These are phyloP conservation scores for Polygonum aviculare DNA, from an alignment of 148 eudicot species.

Conservation along the genomic window DNA sequence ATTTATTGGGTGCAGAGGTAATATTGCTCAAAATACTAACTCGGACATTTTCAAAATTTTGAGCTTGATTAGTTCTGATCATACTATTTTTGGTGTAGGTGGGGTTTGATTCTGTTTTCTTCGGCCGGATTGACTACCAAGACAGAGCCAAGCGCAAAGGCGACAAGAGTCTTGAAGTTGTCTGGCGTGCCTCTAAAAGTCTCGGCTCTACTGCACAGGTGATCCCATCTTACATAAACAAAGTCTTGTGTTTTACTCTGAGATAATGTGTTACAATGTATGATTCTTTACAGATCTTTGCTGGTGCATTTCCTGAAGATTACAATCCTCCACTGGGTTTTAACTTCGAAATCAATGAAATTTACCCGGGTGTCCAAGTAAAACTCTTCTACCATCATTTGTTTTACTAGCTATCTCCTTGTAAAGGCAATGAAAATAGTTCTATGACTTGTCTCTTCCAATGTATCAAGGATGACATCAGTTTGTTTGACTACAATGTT, in stretches of 20 bases:
- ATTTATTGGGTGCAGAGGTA: slow-evolving; percentile 96
- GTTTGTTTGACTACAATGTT: slow-evolving; percentile 93
- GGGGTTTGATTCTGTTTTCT: slow-evolving; percentile 93
- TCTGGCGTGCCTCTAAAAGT: slow-evolving; percentile 88
- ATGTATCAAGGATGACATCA: slow-evolving; percentile 59
- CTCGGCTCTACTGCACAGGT: slow-evolving; percentile 81
- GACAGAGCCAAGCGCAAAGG: slow-evolving; percentile 69
- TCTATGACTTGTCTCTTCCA: slow-evolving; percentile 9
- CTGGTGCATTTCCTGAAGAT: slow-evolving; percentile 71
- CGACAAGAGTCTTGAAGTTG: slow-evolving; percentile 83
- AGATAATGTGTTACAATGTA: too few relatives aligned
- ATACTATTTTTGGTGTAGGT: slow-evolving; percentile 40
- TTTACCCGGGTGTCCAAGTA: slow-evolving; percentile 74
- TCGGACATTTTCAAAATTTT: too few relatives aligned
- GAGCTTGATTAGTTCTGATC: too few relatives aligned
- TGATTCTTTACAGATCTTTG: slow-evolving; percentile 48
- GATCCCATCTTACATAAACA: too few relatives aligned
- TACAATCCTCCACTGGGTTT: slow-evolving; percentile 82
- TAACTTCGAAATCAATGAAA: slow-evolving; percentile 69
- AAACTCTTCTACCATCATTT: neutral
- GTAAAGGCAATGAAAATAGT: neutral
- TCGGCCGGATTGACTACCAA: slow-evolving; percentile 93
- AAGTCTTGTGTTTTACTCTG: too few relatives aligned
- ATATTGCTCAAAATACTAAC: too few relatives aligned
- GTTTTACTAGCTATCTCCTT: neutral